Conservation (phyloP, 495 filamentous ascomycete species). For the Podospora bellae-mahoneyi region DNA sequence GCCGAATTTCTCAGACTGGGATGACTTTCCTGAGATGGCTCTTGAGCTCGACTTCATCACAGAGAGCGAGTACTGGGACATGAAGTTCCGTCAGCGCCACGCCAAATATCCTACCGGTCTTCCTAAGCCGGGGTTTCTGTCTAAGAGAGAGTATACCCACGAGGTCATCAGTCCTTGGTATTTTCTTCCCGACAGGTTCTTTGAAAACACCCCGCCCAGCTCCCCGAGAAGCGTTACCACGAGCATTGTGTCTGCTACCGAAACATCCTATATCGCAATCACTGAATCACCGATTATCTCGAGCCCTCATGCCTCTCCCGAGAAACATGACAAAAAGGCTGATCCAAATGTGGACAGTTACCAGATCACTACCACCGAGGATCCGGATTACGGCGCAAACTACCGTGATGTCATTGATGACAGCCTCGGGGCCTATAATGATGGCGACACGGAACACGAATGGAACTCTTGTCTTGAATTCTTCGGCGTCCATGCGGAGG, state of each 20-base stretch:
- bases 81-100: not conserved
- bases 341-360: not conserved
- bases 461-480: slow-evolving; percentile 23
- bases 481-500: slow-evolving; percentile 20
- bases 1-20: not conserved
- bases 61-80: not conserved
- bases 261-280: not conserved
- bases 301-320: not conserved
- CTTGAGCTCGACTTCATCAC: not conserved
- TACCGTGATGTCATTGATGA: slow-evolving; percentile 23
- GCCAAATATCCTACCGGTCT: not conserved
- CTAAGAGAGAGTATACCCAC: not conserved
- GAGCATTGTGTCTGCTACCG: not conserved
- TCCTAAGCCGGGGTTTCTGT: not conserved
- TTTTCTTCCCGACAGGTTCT: not conserved
- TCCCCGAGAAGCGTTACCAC: not conserved
- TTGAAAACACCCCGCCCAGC: not conserved
- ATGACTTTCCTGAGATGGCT: not conserved
- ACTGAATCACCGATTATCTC: not conserved
- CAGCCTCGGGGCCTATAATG: slow-evolving; percentile 26
- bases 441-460: slow-evolving; percentile 13
- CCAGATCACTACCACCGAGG: slow-evolving; percentile 1
- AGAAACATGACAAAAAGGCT: not conserved
- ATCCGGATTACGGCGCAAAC: slow-evolving; percentile 24
- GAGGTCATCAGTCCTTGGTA: not conserved